Conservation (phyloP, 345 rosid species). For the Citrus hindsii region DNA sequence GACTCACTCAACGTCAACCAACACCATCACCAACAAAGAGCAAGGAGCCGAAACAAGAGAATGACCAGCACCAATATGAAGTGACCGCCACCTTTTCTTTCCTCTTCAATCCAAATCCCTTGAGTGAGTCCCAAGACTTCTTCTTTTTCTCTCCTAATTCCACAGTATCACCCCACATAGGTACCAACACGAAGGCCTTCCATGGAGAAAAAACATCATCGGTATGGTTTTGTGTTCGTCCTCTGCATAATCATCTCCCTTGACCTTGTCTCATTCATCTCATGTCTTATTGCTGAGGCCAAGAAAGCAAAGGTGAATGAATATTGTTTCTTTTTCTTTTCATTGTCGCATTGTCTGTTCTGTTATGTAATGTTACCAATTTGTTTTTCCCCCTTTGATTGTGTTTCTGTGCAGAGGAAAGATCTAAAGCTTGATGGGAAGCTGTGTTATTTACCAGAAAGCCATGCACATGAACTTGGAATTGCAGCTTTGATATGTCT, state of each 20-base stretch:
- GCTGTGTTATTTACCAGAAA: constrained; percentile 53
- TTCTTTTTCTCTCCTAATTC: neutral
- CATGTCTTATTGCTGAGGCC: constrained; percentile 61
- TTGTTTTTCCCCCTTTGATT: neutral
- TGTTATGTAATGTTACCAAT: neutral
- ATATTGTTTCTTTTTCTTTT: neutral
- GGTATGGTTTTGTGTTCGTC: constrained; percentile 11
- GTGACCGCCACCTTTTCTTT: neutral
- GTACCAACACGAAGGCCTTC: neutral
- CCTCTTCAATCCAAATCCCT: constrained; percentile 18
- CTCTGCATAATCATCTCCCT: constrained; percentile 31
- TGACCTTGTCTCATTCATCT: constrained; percentile 44
- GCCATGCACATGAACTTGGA: constrained; percentile 51
- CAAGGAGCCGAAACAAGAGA: neutral
- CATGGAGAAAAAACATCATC: constrained; percentile 29
- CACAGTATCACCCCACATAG: neutral
- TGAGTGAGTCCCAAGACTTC: constrained; percentile 28
- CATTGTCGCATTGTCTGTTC: neutral
- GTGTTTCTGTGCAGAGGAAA: constrained; percentile 33
- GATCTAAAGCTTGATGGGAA: constrained; percentile 59
- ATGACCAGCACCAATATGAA: neutral
- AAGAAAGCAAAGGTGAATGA: constrained; percentile 57
- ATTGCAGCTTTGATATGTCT: constrained; percentile 47
- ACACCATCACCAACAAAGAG: neutral
- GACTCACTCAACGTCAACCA: constrained; percentile 19